Base-by-base conservation (phyloP, 768 basidiomycete genomes). In the Tephrocybe rancida region DNA sequence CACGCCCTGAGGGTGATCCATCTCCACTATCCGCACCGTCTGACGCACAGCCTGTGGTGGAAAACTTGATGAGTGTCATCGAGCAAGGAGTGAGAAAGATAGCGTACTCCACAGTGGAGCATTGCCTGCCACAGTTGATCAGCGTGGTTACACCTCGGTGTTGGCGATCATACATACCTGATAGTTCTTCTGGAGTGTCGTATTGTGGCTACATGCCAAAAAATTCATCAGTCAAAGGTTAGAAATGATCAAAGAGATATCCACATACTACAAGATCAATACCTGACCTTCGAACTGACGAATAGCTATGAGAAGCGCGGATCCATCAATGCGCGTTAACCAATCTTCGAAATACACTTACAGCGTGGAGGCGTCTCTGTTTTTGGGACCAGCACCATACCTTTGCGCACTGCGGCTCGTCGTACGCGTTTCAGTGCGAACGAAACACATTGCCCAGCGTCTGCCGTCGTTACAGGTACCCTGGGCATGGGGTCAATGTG, bases 381-480 rank as follows among this genome's bases (percentile, higher is more conserved):
- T 68, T 87, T 92, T 52, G 85, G 84, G 0, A 95, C 86, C 39
- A 98, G 73, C 2, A 97, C 92, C 95, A 96, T 95, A 11, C 95
- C 96, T 70, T 98, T 98, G 54, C 96, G 77, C 8, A 98, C 85
- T 19, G 86, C 83, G 7, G 85, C 81, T 49, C 92, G 76, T 50
- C 88, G 80, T 54, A 97, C 87, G 41, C 92, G 82, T 75, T 98
- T 99, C 25, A 99, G 71, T 3, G 96, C 97, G 49, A 97, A 76
- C 7, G 92, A 91, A 18, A 99, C 95, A 45, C 91, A 92, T 72
- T 99, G 97, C 2, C 97, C 97, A 5, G 97, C 97, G 62, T 98
- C 95, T 0, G 92, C 97, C 13, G 80, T 79, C 14, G 77, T 77
- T 2, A 99, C 93, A 49, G 87, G 78, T 19, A 90, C 94, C 29